Conservation (phyloP, 192 early-diverging fungal genomes). For the Coemansia sp. region DNA sequence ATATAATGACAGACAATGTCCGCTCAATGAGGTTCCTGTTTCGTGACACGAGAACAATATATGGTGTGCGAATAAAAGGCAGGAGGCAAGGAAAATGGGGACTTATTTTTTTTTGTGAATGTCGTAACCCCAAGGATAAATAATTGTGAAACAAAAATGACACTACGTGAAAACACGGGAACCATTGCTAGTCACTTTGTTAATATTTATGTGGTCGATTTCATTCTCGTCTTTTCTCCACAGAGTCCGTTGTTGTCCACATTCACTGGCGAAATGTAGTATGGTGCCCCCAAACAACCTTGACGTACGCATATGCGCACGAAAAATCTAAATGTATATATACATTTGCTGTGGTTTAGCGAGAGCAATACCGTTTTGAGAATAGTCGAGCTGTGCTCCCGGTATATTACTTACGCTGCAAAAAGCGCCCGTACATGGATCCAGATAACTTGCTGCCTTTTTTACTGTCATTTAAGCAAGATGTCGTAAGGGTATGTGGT, state of each 20-base stretch:
- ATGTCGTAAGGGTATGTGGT: no score
- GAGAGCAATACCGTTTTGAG: no score
- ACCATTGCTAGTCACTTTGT: neutral
- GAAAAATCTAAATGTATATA: no score
- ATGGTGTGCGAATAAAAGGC: neutral
- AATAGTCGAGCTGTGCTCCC: no score
- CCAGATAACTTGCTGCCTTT: no score
- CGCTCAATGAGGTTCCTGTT: neutral
- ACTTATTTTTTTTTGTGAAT: neutral
- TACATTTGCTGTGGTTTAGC: no score
- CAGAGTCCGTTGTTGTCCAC: neutral
- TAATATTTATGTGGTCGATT: neutral
- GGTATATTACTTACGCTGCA: no score
- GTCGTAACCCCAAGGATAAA: neutral
- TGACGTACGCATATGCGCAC: no score
- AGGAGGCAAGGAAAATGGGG: neutral
- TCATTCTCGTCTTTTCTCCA: neutral
- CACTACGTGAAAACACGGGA: slow-evolving; percentile 5
- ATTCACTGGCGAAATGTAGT: no score
- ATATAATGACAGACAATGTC: neutral
- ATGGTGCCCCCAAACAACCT: no score
- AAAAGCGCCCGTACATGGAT: no score
- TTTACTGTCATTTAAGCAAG: no score
- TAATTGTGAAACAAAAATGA: neutral
- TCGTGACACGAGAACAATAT: slow-evolving; percentile 4